These are phyloP conservation scores for Raffaelea deltoideospora DNA, from an alignment of 2,329 filamentous ascomycete species.

Conservation along the genomic window DNA sequence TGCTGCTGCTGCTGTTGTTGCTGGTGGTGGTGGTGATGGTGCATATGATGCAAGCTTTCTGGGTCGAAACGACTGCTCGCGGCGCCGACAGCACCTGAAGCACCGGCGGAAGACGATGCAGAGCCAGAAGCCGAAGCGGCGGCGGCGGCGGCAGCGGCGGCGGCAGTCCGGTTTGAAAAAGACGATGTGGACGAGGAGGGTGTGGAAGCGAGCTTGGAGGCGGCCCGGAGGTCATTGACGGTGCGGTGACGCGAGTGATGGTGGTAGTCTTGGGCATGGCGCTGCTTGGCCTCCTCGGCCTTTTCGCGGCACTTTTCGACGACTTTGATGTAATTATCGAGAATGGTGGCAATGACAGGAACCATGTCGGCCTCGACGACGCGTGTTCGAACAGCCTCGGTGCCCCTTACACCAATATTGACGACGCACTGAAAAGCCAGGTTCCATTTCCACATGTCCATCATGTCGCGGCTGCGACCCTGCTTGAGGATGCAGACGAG, in stretches of 20 bases:
- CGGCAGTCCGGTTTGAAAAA: slow-evolving; percentile 33
- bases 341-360: slow-evolving; percentile 91
- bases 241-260: not conserved
- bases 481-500: slow-evolving; percentile 97
- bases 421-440: slow-evolving; percentile 97
- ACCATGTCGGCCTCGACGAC: slow-evolving; percentile 99
- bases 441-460: slow-evolving; percentile 99
- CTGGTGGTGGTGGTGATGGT: not conserved
- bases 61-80: slow-evolving; percentile 34
- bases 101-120: not conserved
- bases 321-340: slow-evolving; percentile 96
- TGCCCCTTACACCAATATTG: slow-evolving; percentile 93
- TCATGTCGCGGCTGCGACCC: slow-evolving; percentile 91
- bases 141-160: not conserved
- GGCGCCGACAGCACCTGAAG: no score
- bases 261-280: slow-evolving; percentile 40
- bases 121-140: not conserved
- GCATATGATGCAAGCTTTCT: no score
- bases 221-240: slow-evolving; percentile 30
- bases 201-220: slow-evolving; percentile 21
- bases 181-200: slow-evolving; percentile 21
- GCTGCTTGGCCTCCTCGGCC: slow-evolving; percentile 67
- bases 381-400: slow-evolving; percentile 81
- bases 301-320: slow-evolving; percentile 83
- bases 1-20: not conserved